Evolutionary conservation across 2,329 filamentous ascomycete genomes (phyloP), one percentile per base, ranked within the genome.

Genomic region (Clonostachys chloroleuca): DNA sequence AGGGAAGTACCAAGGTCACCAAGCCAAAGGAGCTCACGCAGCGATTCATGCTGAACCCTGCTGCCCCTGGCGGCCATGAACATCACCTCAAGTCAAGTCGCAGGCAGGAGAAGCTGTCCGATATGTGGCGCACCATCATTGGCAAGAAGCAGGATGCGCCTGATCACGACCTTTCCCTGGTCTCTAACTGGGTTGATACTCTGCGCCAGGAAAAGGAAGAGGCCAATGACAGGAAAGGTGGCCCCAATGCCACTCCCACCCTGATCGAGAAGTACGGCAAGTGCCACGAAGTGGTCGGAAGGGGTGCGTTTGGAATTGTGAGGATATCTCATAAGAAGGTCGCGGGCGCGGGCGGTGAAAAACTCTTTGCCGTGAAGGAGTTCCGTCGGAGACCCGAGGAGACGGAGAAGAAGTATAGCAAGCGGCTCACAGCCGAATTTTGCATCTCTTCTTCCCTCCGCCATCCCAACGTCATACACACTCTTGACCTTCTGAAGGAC

Each of bases 381-480:
- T 99, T 99, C 71, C 89, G 92, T 49, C 87, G 92, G 54, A 83
- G 92, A 43, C 92, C 92, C 2, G 90, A 96, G 58, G 94, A 99
- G 69, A 95, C 90, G 13, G 86, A 92, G 57, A 96, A 96, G 73
- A 95, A 95, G 64, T 99, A 97, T 67, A 95, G 94, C 76, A 99
- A 97, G 66, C 87, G 94, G 24, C 78, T 99, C 46, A 97, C 94
- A 2, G 92, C 92, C 44, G 94, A 99, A 62, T 99, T 99, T 66
- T 97, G 94, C 70, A 97, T 99, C 57, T 97, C 94, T 1, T 97
- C 92, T 0, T 96, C 92, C 10, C 81, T 99, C 51, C 89, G 92
- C 53, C 94, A 99, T 63, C 92, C 94, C 13, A 99, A 99, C 62
- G 90, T 99, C 59, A 99, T 99, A 57, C 94, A 96, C 67, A 99